Evolutionary conservation across 495 filamentous ascomycete genomes (phyloP), one percentile per base, ranked within the genome.

Genomic region (Pyrenula massariospora): DNA sequence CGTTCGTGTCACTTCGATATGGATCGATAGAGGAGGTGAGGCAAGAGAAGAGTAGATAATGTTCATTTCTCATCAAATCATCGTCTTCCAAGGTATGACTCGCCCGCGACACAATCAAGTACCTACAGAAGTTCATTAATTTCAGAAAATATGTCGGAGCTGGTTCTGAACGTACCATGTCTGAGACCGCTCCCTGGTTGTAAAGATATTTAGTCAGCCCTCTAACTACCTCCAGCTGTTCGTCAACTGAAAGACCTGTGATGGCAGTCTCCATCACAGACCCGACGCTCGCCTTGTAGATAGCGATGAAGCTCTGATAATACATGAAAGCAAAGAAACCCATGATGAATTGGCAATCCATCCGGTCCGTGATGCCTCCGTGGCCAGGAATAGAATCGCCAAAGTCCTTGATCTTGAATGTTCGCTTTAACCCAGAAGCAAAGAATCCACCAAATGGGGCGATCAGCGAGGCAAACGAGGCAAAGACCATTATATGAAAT

Each of bases 271-370:
- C 91, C 60, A 99, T 85, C 25, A 97, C 85, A 53, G 82, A 83
- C 2, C 90, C 92, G 12, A 94, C 84, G 56, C 76, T 87, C 10
- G 86, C 83, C 62, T 85, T 86, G 72, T 91, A 82, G 19, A 88
- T 76, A 10, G 91, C 91, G 65, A 99, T 93, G 68, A 99, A 99
- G 64, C 89, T 91, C 69, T 95, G 89, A 72, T 93, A 97, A 71
- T 99, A 99, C 77, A 99, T 88, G 71, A 87, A 97, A 12, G 94
- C 82, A 63, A 99, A 97, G 75, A 96, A 89, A 10, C 94, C 94
- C 94, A 99, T 99, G 73, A 96, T 97, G 74, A 96, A 96, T 66
- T 99, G 94, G 72, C 94, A 99, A 65, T 99, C 94, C 94, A 99
- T 97, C 22, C 94, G 84, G 68, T 99, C 94, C 5, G 94, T 99